Evolutionary conservation across 306 rosid genomes (phyloP).

Genomic region (Trifolium fragiferum): DNA sequence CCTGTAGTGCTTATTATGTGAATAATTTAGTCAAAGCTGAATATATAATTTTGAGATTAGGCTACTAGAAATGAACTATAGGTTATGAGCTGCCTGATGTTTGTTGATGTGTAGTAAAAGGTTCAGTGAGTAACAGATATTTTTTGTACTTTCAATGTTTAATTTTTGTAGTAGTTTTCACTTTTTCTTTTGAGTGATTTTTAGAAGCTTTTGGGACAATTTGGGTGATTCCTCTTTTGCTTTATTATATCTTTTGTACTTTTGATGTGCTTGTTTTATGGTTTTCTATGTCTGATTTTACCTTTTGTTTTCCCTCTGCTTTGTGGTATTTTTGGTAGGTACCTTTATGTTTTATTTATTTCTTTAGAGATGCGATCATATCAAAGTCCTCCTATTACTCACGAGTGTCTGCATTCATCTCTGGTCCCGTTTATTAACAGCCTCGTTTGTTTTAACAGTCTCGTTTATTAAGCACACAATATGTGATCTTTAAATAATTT

Average conservation of each 20-base stretch:
- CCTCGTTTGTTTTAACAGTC: background rate
- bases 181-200: too few species aligned
- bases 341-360: background rate
- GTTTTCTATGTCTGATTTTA: background rate
- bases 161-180: too few species aligned
- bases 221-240: too few species aligned
- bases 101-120: background rate
- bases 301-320: background rate
- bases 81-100: background rate
- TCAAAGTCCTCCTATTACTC: background rate
- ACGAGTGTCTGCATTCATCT: background rate
- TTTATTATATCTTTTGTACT: too few species aligned
- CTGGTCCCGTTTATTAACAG: background rate
- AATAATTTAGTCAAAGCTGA: background rate
- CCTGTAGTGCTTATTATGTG: background rate
- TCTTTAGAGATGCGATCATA: conserved; percentile 1
- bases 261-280: background rate
- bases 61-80: background rate
- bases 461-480: background rate
- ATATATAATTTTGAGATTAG: background rate
- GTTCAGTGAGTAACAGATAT: too few species aligned
- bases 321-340: background rate
- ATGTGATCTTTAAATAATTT: background rate
- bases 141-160: too few species aligned
- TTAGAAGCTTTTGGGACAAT: too few species aligned